Evolutionary conservation across 805 yeast species (phyloP).

Genomic region (Hanseniaspora guilliermondii): DNA sequence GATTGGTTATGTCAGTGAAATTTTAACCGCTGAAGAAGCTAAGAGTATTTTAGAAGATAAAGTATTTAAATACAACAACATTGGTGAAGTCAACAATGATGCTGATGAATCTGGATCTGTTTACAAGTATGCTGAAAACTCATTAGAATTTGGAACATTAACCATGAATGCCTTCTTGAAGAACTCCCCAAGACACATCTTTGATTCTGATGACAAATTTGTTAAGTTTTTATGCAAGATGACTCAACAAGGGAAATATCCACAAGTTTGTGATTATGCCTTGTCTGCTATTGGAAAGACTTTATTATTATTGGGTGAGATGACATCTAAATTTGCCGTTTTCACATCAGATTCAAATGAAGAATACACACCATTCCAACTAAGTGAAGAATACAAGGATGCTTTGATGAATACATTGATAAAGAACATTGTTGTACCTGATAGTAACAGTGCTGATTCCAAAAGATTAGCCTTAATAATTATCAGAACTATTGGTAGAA

Average conservation of each 20-base stretch:
- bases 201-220: conserved; percentile 38
- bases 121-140: conserved; percentile 19
- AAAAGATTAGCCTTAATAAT: conserved; percentile 70
- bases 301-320: conserved; percentile 41
- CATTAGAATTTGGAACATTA: conserved; percentile 52
- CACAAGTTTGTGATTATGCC: conserved; percentile 61
- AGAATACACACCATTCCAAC: conserved; percentile 25
- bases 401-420: conserved; percentile 42
- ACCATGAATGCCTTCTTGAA: conserved; percentile 69
- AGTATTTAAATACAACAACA: conserved; percentile 37
- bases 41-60: conserved; percentile 44
- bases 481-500: conserved; percentile 59
- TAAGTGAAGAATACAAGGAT: conserved; percentile 33
- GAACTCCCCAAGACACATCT: conserved; percentile 58
- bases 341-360: conserved; percentile 17
- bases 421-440: conserved; percentile 39
- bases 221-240: conserved; percentile 38
- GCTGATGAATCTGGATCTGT: neutral
- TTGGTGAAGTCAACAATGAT: conserved; percentile 23
- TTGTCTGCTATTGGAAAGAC: conserved; percentile 72
- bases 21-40: conserved; percentile 54
- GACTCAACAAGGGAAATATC: conserved; percentile 28
- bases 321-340: conserved; percentile 27
- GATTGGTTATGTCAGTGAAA: conserved; percentile 63
- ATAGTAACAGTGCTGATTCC: conserved; percentile 55